Evolutionary conservation across 2,329 filamentous ascomycete species (phyloP).

Genomic region (Phaeosphaeria sp.): DNA sequence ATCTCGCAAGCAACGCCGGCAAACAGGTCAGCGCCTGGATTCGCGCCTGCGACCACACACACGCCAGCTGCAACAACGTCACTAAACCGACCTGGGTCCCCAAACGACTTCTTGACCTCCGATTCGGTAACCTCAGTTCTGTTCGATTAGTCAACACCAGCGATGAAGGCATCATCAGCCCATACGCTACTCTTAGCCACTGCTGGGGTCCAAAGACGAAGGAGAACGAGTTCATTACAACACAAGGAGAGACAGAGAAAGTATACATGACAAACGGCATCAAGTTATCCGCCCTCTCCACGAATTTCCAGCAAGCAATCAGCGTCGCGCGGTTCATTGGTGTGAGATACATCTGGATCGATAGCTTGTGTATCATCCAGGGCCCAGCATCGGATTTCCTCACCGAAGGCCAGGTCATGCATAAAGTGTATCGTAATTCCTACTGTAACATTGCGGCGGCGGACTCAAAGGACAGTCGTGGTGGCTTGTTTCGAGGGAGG

Average conservation of each 20-base stretch:
- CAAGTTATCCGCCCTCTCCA: constrained; percentile 15
- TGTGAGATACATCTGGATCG: constrained; percentile 37
- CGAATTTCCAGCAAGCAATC: constrained; percentile 36
- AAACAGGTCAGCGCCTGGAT: constrained; percentile 15
- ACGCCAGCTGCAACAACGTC: constrained; percentile 14
- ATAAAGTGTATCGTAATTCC: constrained; percentile 35
- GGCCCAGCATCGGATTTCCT: constrained; percentile 23
- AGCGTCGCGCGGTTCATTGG: constrained; percentile 25
- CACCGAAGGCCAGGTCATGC: constrained; percentile 29
- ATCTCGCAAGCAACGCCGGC: background rate
- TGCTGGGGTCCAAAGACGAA: constrained; percentile 28
- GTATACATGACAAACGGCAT: constrained; percentile 24
- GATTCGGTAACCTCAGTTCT: background rate
- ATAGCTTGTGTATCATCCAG: constrained; percentile 29
- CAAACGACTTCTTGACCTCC: constrained; percentile 30
- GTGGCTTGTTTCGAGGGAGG: constrained; percentile 29
- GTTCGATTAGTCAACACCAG: constrained; percentile 26
- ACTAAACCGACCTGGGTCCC: constrained; percentile 15
- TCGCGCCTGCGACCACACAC: constrained; percentile 16
- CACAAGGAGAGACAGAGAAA: constrained; percentile 3
- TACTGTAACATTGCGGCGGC: constrained; percentile 38
- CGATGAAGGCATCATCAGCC: constrained; percentile 12
- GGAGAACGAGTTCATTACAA: constrained; percentile 13
- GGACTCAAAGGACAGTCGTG: constrained; percentile 23
- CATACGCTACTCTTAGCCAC: constrained; percentile 28